Evolutionary conservation across 768 basidiomycete species (phyloP).

Genomic region (Mycena maculata): DNA sequence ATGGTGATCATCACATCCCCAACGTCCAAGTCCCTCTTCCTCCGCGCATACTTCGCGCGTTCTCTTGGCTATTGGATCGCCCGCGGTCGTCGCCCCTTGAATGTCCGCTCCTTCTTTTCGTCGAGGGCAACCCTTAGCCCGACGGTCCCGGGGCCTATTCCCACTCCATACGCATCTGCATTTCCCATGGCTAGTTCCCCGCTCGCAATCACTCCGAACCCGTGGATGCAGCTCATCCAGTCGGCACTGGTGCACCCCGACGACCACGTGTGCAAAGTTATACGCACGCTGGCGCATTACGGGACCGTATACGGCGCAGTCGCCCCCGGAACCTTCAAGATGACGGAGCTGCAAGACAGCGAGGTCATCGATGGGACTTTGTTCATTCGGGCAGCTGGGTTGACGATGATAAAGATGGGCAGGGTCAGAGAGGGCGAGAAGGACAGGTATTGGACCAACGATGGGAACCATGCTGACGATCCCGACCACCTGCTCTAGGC

Average conservation of each 20-base stretch:
- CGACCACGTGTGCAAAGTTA: constrained; percentile 44
- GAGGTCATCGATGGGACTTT: constrained; percentile 21
- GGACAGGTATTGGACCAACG: constrained; percentile 19
- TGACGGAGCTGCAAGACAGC: constrained; percentile 15
- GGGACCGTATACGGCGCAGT: constrained; percentile 3
- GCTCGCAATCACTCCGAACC: constrained; percentile 57
- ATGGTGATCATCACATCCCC: constrained; percentile 52
- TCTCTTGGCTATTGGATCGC: constrained; percentile 66
- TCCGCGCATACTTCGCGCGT: constrained; percentile 68
- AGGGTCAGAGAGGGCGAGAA: constrained; percentile 20
- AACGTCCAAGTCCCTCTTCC: constrained; percentile 59
- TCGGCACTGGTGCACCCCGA: constrained; percentile 42
- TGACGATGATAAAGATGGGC: constrained; percentile 20
- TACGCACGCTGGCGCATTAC: constrained; percentile 20
- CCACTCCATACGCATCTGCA: constrained; percentile 12
- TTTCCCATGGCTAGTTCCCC: constrained; percentile 46
- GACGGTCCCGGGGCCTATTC: constrained; percentile 13
- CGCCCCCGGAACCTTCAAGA: constrained; percentile 8
- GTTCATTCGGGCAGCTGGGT: constrained; percentile 14
- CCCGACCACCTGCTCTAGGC: constrained; percentile 20
- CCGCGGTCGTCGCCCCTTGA: constrained; percentile 63
- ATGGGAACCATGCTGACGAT: constrained; percentile 22
- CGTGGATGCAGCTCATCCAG: constrained; percentile 66
- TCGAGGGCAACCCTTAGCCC: neutral
- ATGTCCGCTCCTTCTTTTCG: constrained; percentile 62